Evolutionary conservation across 2,329 filamentous ascomycete species (phyloP), one percentile per base, ranked within the genome.

Genomic region (Trichoderma atroviride): DNA sequence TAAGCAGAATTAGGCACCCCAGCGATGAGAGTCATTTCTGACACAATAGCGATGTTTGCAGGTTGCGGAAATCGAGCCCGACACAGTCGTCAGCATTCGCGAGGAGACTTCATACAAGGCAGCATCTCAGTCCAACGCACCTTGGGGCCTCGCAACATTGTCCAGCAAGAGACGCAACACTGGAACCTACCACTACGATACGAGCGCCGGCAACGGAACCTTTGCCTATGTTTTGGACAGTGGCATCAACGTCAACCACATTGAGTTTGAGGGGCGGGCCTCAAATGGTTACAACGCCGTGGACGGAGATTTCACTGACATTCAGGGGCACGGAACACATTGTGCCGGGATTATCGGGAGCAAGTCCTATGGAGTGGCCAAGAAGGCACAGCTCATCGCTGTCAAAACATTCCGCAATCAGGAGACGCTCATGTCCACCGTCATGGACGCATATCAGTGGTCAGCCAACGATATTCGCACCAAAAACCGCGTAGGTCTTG

Each of bases 201-300:
- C 73, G 10, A 78, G 74, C 24, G 81, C 82, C 27, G 83, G 83
- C 16, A 68, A 74, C 16, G 79, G 76, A 37, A 81, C 78, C 63
- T 87, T 81, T 70, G 78, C 83, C 60, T 89, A 88, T 74, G 77
- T 89, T 63, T 77, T 88, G 68, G 87, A 89, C 75, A 87, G 84
- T 0, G 86, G 87, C 47, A 83, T 88, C 64, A 79, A 81, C 53
- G 80, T 77, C 24, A 69, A 74, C 5, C 86, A 89, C 73, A 43
- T 75, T 65, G 78, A 84, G 56, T 85, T 85, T 58, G 80, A 79
- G 58, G 80, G 80, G 11, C 81, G 83, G 11, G 83, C 82, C 37
- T 75, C 72, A 24, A 78, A 76, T 40, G 80, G 80, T 4, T 78
- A 76, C 69, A 82, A 80, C 53, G 79, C 77, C 22, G 75, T 75